A percentile compares a stretch with the other conserved stretches of the same genome.
Evolutionary conservation across 495 filamentous ascomycete genomes (phyloP).

Genomic region (Lindgomyces ingoldianus): DNA sequence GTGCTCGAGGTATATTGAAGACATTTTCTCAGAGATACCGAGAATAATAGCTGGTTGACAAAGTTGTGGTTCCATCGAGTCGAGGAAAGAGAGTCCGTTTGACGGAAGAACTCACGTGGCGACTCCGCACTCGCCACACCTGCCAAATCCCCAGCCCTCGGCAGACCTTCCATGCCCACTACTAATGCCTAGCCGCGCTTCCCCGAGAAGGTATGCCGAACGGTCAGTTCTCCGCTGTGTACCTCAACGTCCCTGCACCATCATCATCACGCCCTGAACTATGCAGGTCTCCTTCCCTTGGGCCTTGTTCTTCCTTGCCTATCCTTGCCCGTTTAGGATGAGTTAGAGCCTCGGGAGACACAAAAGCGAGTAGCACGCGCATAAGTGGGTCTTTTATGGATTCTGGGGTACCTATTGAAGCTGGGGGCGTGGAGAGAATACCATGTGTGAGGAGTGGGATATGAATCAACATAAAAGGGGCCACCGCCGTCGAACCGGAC

Average conservation of each 20-base stretch:
- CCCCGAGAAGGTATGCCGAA: neutral
- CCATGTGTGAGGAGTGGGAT: no score
- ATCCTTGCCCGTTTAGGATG: neutral
- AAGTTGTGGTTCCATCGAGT: no score
- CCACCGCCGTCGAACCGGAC: no score
- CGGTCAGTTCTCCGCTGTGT: neutral
- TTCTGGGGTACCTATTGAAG: no score
- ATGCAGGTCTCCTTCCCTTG: neutral
- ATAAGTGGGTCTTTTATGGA: neutral
- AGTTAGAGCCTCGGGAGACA: no score
- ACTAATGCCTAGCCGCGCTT: neutral
- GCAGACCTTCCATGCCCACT: slow-evolving; percentile 2
- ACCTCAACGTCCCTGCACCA: slow-evolving; percentile 1
- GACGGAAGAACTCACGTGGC: neutral
- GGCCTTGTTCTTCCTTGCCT: neutral
- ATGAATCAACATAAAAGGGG: no score
- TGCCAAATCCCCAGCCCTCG: neutral
- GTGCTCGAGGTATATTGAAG: no score
- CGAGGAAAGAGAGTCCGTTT: no score
- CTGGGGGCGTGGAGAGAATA: no score
- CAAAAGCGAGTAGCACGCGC: neutral
- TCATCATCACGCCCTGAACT: neutral
- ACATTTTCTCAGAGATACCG: no score
- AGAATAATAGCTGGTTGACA: no score
- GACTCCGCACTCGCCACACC: neutral